A percentile compares a stretch with the other conserved stretches of the same genome.
Conservation (phyloP, 345 rosid species). For the Mercurialis annua region DNA sequence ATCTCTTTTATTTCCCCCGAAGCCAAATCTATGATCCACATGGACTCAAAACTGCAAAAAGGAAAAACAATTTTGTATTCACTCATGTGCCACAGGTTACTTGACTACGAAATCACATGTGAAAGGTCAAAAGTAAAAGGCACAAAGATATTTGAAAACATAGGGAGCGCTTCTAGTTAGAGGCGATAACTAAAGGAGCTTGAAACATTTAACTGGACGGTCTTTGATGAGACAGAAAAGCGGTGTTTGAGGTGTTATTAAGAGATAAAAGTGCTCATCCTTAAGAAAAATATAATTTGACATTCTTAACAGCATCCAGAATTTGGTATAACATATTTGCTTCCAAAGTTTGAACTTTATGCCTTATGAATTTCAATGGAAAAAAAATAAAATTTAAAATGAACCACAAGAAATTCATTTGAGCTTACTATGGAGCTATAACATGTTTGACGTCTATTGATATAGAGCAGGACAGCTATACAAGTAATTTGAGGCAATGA, state of each 20-base stretch:
- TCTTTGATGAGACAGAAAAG: background rate
- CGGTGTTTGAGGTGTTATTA: background rate
- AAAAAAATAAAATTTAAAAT: background rate
- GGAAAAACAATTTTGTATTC: slow-evolving; percentile 15
- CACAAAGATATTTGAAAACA: background rate
- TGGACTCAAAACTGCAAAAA: slow-evolving; percentile 62
- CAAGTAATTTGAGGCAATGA: background rate
- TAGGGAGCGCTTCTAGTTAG: background rate
- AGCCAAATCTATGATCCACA: slow-evolving; percentile 69
- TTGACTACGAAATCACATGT: background rate
- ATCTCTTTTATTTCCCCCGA: slow-evolving; percentile 65
- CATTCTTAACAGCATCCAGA: background rate
- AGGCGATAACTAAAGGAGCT: background rate
- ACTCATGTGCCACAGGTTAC: background rate
- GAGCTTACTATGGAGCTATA: background rate
- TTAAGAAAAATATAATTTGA: background rate
- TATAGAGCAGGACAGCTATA: background rate
- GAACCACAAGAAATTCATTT: background rate
- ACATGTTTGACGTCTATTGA: background rate
- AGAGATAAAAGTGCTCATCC: background rate
- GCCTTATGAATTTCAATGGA: background rate
- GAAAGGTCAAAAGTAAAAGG: slow-evolving; percentile 5
- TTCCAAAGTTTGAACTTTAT: background rate
- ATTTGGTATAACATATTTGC: background rate
- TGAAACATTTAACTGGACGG: background rate